Percentiles rank a stretch among this genome's conserved stretches.
Evolutionary conservation across 257 asterid species (phyloP).

Genomic region (Lantana camara): DNA sequence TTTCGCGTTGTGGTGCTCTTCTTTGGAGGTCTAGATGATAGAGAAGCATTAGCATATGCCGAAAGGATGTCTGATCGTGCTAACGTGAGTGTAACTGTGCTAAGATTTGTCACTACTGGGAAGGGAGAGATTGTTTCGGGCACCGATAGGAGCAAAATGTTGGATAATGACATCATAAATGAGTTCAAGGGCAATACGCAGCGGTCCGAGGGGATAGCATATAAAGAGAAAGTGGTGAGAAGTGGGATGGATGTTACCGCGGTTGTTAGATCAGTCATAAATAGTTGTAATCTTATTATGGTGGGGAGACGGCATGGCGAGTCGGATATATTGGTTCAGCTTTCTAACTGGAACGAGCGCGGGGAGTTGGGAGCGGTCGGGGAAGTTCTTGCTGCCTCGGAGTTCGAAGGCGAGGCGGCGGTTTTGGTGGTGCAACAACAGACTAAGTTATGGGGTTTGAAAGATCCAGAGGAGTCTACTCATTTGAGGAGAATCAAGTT

Average conservation of each 20-base stretch:
- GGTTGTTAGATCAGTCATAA: constrained; percentile 40
- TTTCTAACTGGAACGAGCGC: constrained; percentile 42
- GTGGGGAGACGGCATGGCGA: constrained; percentile 63
- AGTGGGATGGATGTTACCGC: constrained; percentile 48
- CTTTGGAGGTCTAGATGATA: constrained; percentile 68
- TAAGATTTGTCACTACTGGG: constrained; percentile 31
- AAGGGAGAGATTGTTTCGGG: constrained; percentile 46
- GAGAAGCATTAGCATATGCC: constrained; percentile 66
- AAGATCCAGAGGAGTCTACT: constrained; percentile 69
- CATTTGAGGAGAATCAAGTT: constrained; percentile 59
- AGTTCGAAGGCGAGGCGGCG: constrained; percentile 44
- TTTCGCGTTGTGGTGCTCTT: constrained; percentile 49
- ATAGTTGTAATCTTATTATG: constrained; percentile 49
- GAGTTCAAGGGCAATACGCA: constrained; percentile 38
- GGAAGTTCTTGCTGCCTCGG: constrained; percentile 48
- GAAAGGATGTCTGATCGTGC: constrained; percentile 44
- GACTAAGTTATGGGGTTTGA: constrained; percentile 60
- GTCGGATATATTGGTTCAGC: constrained; percentile 44
- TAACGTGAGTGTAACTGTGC: constrained; percentile 37
- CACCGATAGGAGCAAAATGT: constrained; percentile 56
- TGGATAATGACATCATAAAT: constrained; percentile 52
- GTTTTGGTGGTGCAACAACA: constrained; percentile 65
- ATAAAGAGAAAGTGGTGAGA: constrained; percentile 45
- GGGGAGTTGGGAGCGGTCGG: constrained; percentile 63
- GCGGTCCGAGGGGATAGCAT: constrained; percentile 26